A percentile compares a stretch with the other conserved stretches of the same genome.
Evolutionary conservation across 768 basidiomycete species (phyloP).

Genomic region (Termitomyces sp.): DNA sequence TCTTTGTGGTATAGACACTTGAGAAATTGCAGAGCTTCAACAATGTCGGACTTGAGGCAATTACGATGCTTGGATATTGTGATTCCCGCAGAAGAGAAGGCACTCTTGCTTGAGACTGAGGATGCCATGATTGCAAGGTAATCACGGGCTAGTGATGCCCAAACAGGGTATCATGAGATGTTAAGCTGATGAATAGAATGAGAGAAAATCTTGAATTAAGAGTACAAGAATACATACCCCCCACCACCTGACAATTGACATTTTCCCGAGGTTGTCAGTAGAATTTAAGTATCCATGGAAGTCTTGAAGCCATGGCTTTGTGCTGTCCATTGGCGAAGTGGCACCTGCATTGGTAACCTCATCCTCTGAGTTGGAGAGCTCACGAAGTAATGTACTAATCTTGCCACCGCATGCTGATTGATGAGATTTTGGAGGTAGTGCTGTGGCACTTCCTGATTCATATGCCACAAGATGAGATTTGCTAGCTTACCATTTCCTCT

Average conservation of each 20-base stretch:
- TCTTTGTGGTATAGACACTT: conserved; percentile 11
- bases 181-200: neutral
- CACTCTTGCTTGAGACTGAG: neutral
- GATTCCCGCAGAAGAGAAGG: neutral
- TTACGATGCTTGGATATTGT: conserved; percentile 13
- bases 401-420: neutral
- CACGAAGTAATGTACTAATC: neutral
- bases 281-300: neutral
- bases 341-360: neutral
- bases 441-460: neutral
- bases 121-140: too few species aligned
- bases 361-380: neutral
- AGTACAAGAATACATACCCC: neutral
- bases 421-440: neutral
- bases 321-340: neutral
- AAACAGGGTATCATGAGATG: neutral
- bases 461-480: neutral
- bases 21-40: conserved; percentile 15
- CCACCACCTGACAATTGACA: neutral
- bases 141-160: too few species aligned
- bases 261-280: neutral
- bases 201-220: neutral
- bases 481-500: neutral
- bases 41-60: conserved; percentile 13
- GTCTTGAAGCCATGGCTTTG: neutral